phyloP scores from a whole-genome alignment of 164 flowering plant genomes.

The Dillenia turbinata region DNA sequence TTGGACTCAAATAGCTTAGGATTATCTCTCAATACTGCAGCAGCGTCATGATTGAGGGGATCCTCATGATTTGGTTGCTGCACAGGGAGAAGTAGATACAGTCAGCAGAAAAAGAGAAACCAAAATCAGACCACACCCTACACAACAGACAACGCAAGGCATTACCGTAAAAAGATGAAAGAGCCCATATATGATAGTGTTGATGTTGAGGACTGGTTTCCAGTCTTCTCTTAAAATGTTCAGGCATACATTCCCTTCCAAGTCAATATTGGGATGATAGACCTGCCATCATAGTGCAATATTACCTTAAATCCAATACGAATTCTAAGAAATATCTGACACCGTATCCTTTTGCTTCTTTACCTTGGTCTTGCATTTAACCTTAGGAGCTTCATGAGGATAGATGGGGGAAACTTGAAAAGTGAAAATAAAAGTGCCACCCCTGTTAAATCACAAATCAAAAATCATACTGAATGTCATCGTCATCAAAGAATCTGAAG shows the following conservation, averaged over 20 bases:
- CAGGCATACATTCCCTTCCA: conserved; percentile 47
- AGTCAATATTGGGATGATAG: conserved; percentile 45
- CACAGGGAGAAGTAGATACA: background rate
- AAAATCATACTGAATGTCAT: too few species aligned
- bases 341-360: background rate
- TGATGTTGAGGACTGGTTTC: conserved; percentile 44
- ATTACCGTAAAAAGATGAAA: conserved; percentile 42
- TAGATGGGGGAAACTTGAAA: conserved; percentile 32
- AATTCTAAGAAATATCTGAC: background rate
- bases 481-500: too few species aligned
- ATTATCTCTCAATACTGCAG: conserved; percentile 35
- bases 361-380: conserved; percentile 51
- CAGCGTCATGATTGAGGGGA: conserved; percentile 44
- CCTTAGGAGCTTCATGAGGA: conserved; percentile 47
- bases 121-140: background rate
- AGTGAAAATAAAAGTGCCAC: conserved; percentile 32
- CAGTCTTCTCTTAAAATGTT: conserved; percentile 51
- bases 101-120: background rate
- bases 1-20: conserved; percentile 31
- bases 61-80: conserved; percentile 49
- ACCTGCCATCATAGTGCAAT: conserved; percentile 17
- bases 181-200: conserved; percentile 41
- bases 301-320: background rate
- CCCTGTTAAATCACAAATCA: conserved; percentile 16
- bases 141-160: background rate